Conservation (phyloP, 345 rosid species). For the Eucalyptus sp. region DNA sequence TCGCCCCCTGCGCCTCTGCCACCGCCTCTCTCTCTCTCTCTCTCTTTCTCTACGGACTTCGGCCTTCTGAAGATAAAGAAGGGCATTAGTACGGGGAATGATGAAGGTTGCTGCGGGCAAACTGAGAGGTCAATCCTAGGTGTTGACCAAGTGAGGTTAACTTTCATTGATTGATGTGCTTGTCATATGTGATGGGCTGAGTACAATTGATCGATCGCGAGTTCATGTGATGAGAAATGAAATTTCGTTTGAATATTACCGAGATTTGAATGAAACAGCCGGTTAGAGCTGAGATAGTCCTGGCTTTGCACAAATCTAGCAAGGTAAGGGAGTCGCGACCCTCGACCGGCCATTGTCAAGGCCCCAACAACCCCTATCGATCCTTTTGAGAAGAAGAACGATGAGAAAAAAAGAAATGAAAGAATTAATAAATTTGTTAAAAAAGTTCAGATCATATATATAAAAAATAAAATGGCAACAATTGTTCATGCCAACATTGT, state of each 20-base stretch:
- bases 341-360: not conserved
- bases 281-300: not conserved
- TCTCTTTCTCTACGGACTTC: not conserved
- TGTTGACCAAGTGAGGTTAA: not conserved
- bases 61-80: not conserved
- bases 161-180: not conserved
- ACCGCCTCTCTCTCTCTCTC: too few relatives aligned
- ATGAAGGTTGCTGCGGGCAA: not conserved
- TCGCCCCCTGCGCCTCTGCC: too few relatives aligned
- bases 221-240: not conserved
- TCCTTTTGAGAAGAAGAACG: not conserved
- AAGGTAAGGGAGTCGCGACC: not conserved
- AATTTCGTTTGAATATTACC: not conserved
- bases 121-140: not conserved
- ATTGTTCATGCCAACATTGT: not conserved
- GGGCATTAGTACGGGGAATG: not conserved
- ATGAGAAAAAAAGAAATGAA: not conserved
- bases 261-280: not conserved
- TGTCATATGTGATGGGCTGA: not conserved
- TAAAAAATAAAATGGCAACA: not conserved
- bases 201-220: not conserved
- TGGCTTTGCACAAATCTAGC: not conserved
- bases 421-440: not conserved
- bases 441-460: not conserved
- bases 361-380: not conserved